A percentile compares a stretch with the other conserved stretches of the same genome.
Conservation (phyloP, 2,329 filamentous ascomycete species). For the Sarocladiaceae sp. region DNA sequence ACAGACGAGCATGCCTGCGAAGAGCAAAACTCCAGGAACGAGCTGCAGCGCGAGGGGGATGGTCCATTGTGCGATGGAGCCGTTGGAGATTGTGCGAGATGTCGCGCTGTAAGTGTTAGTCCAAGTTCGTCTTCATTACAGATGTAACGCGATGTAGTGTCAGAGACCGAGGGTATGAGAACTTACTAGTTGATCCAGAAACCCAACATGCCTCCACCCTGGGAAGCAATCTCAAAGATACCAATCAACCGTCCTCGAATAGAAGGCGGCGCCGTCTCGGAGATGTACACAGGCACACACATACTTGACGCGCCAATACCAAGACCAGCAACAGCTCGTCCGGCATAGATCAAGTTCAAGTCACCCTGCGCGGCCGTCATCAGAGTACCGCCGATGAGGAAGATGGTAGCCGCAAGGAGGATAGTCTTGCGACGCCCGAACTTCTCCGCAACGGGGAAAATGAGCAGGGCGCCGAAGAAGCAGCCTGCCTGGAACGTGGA, state of each 20-base stretch:
- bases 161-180: background rate
- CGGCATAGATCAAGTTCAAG: conserved; percentile 35
- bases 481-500: conserved; percentile 32
- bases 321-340: conserved; percentile 45
- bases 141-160: background rate
- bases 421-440: conserved; percentile 40
- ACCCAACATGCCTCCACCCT: conserved; percentile 29
- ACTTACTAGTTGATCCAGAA: conserved; percentile 30
- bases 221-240: conserved; percentile 38
- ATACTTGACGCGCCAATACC: conserved; percentile 45
- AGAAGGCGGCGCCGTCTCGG: conserved; percentile 38
- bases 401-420: conserved; percentile 36
- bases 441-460: conserved; percentile 40
- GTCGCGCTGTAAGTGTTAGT: conserved; percentile 9
- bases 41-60: conserved; percentile 49
- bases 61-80: conserved; percentile 31
- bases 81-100: conserved; percentile 23
- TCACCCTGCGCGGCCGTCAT: conserved; percentile 27
- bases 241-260: conserved; percentile 45
- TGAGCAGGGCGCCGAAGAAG: conserved; percentile 32
- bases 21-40: conserved; percentile 45
- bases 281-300: conserved; percentile 37
- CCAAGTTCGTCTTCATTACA: background rate
- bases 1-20: conserved; percentile 46
- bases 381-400: conserved; percentile 28